Conservation (phyloP, 352 stramenopile species). For the Phytophthora fragariaefolia region DNA sequence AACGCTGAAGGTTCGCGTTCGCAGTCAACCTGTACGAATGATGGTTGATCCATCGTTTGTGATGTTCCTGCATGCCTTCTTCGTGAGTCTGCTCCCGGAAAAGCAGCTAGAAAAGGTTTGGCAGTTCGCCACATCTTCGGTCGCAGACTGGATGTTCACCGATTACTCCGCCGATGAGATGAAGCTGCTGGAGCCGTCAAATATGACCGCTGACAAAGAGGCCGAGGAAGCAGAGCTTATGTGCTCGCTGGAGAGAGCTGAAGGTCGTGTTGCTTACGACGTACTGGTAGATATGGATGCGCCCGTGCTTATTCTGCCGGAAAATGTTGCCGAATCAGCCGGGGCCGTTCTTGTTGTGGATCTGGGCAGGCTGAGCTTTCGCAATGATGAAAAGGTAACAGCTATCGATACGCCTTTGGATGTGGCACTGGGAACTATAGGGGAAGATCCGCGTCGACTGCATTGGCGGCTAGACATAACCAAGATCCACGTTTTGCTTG, state of each 20-base stretch:
- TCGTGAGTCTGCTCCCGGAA: slow-evolving; percentile 67
- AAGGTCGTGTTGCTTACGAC: slow-evolving; percentile 55
- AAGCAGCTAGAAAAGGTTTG: slow-evolving; percentile 80
- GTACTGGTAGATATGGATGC: slow-evolving; percentile 78
- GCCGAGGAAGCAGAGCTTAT: slow-evolving; percentile 51
- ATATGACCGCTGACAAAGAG: slow-evolving; percentile 33
- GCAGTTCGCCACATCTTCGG: slow-evolving; percentile 83
- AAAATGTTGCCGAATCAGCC: slow-evolving; percentile 46
- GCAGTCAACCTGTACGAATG: slow-evolving; percentile 66
- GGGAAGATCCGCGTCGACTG: slow-evolving; percentile 36
- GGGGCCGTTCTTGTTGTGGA: slow-evolving; percentile 70
- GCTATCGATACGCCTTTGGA: slow-evolving; percentile 22
- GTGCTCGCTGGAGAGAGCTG: slow-evolving; percentile 41
- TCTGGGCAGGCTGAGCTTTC: slow-evolving; percentile 71
- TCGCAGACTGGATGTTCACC: slow-evolving; percentile 84
- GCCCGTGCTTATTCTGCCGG: slow-evolving; percentile 72
- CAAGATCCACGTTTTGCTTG: slow-evolving; percentile 68
- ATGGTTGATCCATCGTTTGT: slow-evolving; percentile 80
- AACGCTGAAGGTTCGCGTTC: slow-evolving; percentile 52
- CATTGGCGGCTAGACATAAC: slow-evolving; percentile 70
- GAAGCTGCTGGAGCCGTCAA: slow-evolving; percentile 22
- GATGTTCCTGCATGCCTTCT: slow-evolving; percentile 73
- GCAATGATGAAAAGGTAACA: slow-evolving; percentile 47
- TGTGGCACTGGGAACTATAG: background rate
- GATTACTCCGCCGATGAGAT: slow-evolving; percentile 45